Percentiles rank a stretch among this genome's conserved stretches.
Conservation (phyloP, 495 filamentous ascomycete genomes). For the Oidiodendron maius region DNA sequence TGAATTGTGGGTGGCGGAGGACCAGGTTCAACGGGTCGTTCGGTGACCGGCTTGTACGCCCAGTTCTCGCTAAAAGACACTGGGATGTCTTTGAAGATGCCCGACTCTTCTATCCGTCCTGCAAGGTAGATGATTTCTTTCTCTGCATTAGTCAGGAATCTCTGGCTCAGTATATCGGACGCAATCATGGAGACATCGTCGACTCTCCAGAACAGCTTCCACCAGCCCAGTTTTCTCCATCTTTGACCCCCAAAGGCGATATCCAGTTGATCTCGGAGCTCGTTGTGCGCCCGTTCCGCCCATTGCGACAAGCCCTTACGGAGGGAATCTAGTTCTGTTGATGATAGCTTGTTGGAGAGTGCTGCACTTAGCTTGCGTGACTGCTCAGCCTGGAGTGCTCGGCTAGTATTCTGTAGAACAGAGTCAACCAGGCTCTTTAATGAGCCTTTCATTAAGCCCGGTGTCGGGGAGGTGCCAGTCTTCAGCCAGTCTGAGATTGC, state of each 20-base stretch:
- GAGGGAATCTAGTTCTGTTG: constrained; percentile 42
- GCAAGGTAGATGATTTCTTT: constrained; percentile 69
- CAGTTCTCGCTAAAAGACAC: constrained; percentile 4
- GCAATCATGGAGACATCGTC: constrained; percentile 84
- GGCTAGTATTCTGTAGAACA: constrained; percentile 52
- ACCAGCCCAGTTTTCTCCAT: constrained; percentile 82
- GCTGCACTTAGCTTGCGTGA: constrained; percentile 26
- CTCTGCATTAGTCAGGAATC: constrained; percentile 73
- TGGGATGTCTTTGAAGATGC: constrained; percentile 30
- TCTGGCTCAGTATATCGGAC: constrained; percentile 63
- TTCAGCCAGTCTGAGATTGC: constrained; percentile 63
- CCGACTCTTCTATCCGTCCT: constrained; percentile 72
- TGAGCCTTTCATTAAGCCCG: constrained; percentile 49
- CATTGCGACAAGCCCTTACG: constrained; percentile 55
- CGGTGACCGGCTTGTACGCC: constrained; percentile 14
- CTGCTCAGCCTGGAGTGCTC: constrained; percentile 46
- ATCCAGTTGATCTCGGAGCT: constrained; percentile 73
- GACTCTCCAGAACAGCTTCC: constrained; percentile 90
- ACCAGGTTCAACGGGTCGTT: not conserved
- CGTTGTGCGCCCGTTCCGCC: constrained; percentile 74
- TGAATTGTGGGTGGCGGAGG: constrained; percentile 6
- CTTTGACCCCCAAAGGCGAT: constrained; percentile 59
- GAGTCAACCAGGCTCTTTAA: constrained; percentile 62
- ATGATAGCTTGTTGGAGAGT: constrained; percentile 29
- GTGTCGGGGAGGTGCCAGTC: constrained; percentile 35